Percentiles rank a stretch among this genome's conserved stretches.
Conservation (phyloP, 345 rosid species). For the Linum trigynum region DNA sequence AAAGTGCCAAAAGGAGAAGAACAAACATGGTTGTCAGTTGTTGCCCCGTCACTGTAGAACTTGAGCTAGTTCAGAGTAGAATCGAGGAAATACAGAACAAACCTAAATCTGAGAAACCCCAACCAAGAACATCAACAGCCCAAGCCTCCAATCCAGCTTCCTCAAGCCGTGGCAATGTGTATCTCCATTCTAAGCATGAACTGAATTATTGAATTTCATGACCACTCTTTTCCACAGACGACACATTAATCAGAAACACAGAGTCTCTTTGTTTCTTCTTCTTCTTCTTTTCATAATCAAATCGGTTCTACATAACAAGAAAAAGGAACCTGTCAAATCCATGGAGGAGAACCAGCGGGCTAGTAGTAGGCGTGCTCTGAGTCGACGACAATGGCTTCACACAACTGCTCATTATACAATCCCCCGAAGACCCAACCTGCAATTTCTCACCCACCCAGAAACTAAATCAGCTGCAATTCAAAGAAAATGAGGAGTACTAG, state of each 20-base stretch:
- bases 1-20: background rate
- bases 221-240: constrained; percentile 1
- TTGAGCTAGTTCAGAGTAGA: background rate
- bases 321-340: constrained; percentile 72
- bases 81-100: background rate
- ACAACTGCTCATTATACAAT: constrained; percentile 66
- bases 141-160: constrained; percentile 70
- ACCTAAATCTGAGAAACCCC: constrained; percentile 90
- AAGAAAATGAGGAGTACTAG: background rate
- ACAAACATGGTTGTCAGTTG: background rate
- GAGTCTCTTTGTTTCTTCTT: too few species aligned
- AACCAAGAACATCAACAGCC: constrained; percentile 91
- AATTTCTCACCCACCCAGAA: background rate
- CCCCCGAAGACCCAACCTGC: constrained; percentile 40
- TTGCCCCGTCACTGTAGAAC: background rate
- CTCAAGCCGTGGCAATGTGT: constrained; percentile 60
- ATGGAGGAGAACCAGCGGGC: constrained; percentile 69
- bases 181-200: constrained; percentile 82
- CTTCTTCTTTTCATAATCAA: background rate
- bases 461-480: background rate
- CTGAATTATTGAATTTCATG: constrained; percentile 23
- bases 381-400: constrained; percentile 40
- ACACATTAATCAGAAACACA: background rate
- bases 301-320: background rate
- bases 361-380: constrained; percentile 10